These are phyloP conservation scores for Austroboletus novae-zelandiae DNA, from an alignment of 1,284 basidiomycete species.

Conservation along the genomic window DNA sequence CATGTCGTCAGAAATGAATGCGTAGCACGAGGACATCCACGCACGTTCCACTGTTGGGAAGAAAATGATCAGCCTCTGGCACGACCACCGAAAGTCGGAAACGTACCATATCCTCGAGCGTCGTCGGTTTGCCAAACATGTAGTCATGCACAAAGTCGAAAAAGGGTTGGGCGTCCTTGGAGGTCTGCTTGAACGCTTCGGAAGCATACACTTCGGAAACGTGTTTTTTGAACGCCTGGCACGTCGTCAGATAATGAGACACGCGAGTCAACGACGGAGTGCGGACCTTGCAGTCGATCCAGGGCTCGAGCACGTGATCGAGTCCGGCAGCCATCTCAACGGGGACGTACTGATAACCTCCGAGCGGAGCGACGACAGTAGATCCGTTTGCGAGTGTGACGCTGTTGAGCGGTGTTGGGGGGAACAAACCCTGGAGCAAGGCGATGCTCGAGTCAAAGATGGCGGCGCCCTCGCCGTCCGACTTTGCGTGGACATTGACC, in stretches of 20 bases:
- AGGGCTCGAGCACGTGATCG: slow-evolving; percentile 79
- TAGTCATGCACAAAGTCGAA: slow-evolving; percentile 61
- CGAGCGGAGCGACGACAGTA: slow-evolving; percentile 67
- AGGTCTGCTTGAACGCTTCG: slow-evolving; percentile 58
- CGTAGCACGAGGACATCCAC: slow-evolving; percentile 21
- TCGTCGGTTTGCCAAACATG: slow-evolving; percentile 64
- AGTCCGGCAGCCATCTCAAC: slow-evolving; percentile 79
- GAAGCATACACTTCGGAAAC: slow-evolving; percentile 57
- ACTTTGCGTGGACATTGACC: slow-evolving; percentile 75
- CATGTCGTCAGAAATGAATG: slow-evolving; percentile 14
- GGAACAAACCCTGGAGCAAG: slow-evolving; percentile 75
- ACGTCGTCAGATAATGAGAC: background rate
- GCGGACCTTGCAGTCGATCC: slow-evolving; percentile 78
- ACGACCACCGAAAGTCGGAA: background rate
- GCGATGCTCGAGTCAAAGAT: slow-evolving; percentile 82
- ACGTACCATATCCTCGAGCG: slow-evolving; percentile 66
- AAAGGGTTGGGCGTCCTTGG: slow-evolving; percentile 58
- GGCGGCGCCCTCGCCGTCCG: slow-evolving; percentile 78
- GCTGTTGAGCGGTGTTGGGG: slow-evolving; percentile 65
- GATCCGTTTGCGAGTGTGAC: slow-evolving; percentile 79
- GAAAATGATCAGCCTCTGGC: slow-evolving; percentile 3
- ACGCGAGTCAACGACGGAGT: background rate
- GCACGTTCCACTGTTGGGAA: slow-evolving; percentile 56
- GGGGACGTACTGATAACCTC: slow-evolving; percentile 83
- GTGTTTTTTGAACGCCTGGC: slow-evolving; percentile 64